Conservation (phyloP, 176 grass and related monocot species). For the Otatea glauca region DNA sequence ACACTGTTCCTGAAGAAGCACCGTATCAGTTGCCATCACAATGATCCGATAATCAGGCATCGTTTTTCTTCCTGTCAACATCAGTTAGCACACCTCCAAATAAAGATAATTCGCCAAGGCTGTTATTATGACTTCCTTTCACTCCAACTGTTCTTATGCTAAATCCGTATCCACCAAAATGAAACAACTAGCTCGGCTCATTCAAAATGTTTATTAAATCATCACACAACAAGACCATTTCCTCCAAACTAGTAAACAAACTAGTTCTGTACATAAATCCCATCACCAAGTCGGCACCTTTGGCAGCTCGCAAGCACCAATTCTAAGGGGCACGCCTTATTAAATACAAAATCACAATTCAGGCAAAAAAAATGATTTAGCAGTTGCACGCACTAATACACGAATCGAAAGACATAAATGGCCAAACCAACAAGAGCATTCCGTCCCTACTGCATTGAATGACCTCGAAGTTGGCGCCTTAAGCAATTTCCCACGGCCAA, state of each 20-base stretch:
- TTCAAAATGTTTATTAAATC: constrained; percentile 39
- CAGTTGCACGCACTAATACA: background rate
- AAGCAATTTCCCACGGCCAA: constrained; percentile 31
- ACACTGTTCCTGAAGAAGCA: constrained; percentile 21
- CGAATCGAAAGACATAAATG: constrained; percentile 25
- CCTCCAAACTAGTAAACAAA: constrained; percentile 27
- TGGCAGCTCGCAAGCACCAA: constrained; percentile 36
- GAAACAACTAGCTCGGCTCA: constrained; percentile 30
- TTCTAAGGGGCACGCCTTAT: background rate
- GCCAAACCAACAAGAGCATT: constrained; percentile 29
- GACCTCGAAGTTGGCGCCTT: constrained; percentile 43
- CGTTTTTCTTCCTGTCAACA: constrained; percentile 43
- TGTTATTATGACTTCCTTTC: constrained; percentile 43
- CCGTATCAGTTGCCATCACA: constrained; percentile 17
- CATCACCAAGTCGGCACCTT: constrained; percentile 32
- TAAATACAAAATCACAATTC: background rate
- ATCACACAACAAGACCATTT: constrained; percentile 46
- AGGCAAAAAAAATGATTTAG: background rate
- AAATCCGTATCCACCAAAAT: constrained; percentile 7
- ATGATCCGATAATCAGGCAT: constrained; percentile 27
- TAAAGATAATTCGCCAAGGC: constrained; percentile 24
- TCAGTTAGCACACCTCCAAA: constrained; percentile 35
- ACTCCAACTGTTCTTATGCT: constrained; percentile 42
- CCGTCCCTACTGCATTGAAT: constrained; percentile 42
- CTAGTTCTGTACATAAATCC: constrained; percentile 33